A percentile compares a stretch with the other conserved stretches of the same genome.
Conservation (phyloP, 1,284 basidiomycete species). For the Sphagnurus paluster region DNA sequence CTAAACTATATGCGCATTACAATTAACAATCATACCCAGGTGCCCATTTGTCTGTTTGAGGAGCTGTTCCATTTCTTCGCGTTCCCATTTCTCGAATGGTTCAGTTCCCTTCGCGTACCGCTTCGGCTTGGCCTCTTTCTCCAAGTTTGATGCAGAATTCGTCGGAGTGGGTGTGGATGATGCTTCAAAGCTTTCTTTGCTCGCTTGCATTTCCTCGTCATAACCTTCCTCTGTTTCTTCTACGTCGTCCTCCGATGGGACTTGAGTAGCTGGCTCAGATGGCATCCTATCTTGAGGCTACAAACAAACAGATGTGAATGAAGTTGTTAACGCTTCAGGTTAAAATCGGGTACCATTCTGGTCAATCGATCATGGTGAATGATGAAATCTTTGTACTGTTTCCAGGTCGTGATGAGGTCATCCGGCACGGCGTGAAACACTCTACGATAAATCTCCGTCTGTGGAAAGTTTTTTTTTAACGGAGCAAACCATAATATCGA, state of each 20-base stretch:
- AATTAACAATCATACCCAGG: slow-evolving; percentile 54
- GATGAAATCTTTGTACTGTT: slow-evolving; percentile 88
- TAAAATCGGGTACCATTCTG: slow-evolving; percentile 48
- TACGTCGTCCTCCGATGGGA: slow-evolving; percentile 60
- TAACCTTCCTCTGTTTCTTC: slow-evolving; percentile 32
- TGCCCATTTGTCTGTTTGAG: slow-evolving; percentile 79
- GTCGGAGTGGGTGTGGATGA: slow-evolving; percentile 15
- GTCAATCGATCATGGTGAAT: slow-evolving; percentile 75
- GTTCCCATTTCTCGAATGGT: slow-evolving; percentile 80
- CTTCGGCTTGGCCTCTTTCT: slow-evolving; percentile 36
- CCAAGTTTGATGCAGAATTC: slow-evolving; percentile 22
- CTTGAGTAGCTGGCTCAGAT: slow-evolving; percentile 50
- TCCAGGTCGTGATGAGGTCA: slow-evolving; percentile 91
- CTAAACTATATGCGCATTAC: neutral
- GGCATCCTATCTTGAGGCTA: slow-evolving; percentile 47
- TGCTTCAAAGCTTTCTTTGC: slow-evolving; percentile 24
- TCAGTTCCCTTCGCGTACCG: slow-evolving; percentile 54
- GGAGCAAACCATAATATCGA: neutral
- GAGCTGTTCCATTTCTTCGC: slow-evolving; percentile 85
- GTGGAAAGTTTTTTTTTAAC: slow-evolving; percentile 12
- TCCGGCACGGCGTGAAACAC: slow-evolving; percentile 93
- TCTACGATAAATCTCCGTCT: slow-evolving; percentile 94
- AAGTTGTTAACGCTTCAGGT: neutral
- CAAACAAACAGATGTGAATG: neutral
- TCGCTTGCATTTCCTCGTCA: slow-evolving; percentile 21